Base-by-base conservation (phyloP, 1,284 basidiomycete genomes). In the Tausonia pullulans region DNA sequence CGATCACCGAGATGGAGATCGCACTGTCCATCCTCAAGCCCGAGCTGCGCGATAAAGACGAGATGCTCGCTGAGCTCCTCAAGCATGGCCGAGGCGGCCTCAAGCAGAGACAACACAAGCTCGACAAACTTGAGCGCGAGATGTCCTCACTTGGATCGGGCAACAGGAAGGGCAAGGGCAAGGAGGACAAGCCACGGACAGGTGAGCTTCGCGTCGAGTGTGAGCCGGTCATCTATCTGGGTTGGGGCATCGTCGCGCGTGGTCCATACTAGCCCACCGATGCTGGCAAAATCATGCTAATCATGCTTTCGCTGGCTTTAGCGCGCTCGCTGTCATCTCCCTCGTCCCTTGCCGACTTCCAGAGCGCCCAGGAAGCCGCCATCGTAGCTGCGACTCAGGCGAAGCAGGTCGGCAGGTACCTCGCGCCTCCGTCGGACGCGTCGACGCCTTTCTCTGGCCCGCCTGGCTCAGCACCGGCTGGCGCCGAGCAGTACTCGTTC, bases 1-100 rank as follows among this genome's bases (percentile, higher is more conserved):
- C 64, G 27, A 65, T 65, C 56, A 65, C 64, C 43, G 64, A 65
- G 49, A 61, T 65, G 54, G 64, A 65, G 50, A 57, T 65, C 51
- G 64, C 64, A 3, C 49, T 65, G 46, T 48, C 56, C 10, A 57
- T 65, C 54, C 50, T 65, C 44, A 61, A 61, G 10, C 64, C 64
- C 1, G 64, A 65, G n/a, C 48, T 65, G 41, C 43, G 53, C 7
- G 60, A 53, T 40, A 52, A 45, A 52, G 52, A 44, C 16, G 53
- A 61, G 14, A 61, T 46, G 57, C 58, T 60, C 27, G 51, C 11
- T n/a, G 49, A 40, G 13, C 5, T 41, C 11, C 40, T 14, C 3
- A 45, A 52, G 60, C 27, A 51, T 16, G 46, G 46, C 13, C 27
- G 27, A 27, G 27, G 27, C 27, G 27, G 27, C 27, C 27, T 27